phyloP scores from a whole-genome alignment of 208 protist genomes.

The Acanthamoeba pearcei region DNA sequence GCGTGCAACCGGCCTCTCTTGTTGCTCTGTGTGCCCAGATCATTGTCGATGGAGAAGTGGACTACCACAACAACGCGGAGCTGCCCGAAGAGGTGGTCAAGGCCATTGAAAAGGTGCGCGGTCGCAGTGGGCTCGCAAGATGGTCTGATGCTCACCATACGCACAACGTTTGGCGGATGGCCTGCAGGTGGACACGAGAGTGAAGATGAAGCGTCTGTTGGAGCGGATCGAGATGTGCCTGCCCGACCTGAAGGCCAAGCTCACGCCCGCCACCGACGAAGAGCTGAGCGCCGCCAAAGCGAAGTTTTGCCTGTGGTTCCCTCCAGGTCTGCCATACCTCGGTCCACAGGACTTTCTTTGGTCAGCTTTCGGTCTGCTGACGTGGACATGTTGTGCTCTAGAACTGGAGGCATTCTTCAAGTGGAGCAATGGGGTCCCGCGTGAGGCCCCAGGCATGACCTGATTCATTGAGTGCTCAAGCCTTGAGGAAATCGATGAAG shows the following conservation, averaged over 20 bases:
- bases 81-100: too few relatives aligned
- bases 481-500: not conserved
- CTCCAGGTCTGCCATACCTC: not conserved
- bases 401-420: not conserved
- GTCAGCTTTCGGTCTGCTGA: too few relatives aligned
- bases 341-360: too few relatives aligned
- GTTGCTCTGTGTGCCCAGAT: too few relatives aligned
- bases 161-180: too few relatives aligned
- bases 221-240: not conserved
- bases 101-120: too few relatives aligned
- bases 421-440: not conserved
- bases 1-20: too few relatives aligned
- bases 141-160: too few relatives aligned
- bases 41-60: too few relatives aligned
- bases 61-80: too few relatives aligned
- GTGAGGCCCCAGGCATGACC: not conserved
- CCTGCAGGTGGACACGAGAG: too few relatives aligned
- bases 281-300: not conserved
- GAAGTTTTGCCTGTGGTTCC: not conserved
- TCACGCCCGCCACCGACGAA: not conserved
- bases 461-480: not conserved
- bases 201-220: not conserved
- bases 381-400: not conserved
- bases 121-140: too few relatives aligned
- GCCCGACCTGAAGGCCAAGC: conserved; percentile 20